A percentile compares a stretch with the other conserved stretches of the same genome.
Evolutionary conservation across 2,329 filamentous ascomycete species (phyloP).

Genomic region (Diaporthe longicolla): DNA sequence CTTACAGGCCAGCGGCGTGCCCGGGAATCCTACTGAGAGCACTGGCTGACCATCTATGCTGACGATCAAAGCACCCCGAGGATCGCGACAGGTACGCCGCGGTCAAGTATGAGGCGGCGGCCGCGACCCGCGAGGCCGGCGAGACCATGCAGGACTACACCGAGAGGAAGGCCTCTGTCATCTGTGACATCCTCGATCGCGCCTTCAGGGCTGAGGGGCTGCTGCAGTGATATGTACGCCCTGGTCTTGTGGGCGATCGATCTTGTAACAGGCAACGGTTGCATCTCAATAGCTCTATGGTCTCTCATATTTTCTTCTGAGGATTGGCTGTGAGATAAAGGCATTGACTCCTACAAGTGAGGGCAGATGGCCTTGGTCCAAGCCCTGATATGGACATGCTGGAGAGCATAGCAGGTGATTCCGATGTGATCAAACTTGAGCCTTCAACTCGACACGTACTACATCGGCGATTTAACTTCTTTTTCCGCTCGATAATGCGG

Average conservation of each 20-base stretch:
- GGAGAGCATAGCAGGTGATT: not conserved
- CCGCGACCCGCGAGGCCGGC: conserved; percentile 2
- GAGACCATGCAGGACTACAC: conserved; percentile 13
- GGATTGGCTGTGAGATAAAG: not conserved
- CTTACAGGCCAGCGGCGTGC: too few species aligned
- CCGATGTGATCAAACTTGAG: not conserved
- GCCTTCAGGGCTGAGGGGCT: conserved; percentile 30
- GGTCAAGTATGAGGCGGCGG: conserved; percentile 24
- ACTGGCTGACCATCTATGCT: conserved; percentile 2
- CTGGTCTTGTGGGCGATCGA: too few species aligned
- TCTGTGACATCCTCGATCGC: conserved; percentile 30
- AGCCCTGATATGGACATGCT: too few species aligned
- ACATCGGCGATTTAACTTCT: too few species aligned
- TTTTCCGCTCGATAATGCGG: too few species aligned
- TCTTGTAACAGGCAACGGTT: not conserved
- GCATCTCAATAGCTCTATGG: not conserved
- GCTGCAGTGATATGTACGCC: not conserved
- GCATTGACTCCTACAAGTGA: not conserved
- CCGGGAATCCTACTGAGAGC: not conserved
- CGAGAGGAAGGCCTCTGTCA: conserved; percentile 21
- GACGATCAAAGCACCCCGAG: conserved; percentile 21
- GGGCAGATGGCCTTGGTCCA: not conserved
- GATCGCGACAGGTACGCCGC: conserved; percentile 30
- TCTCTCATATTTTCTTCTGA: not conserved
- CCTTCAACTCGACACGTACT: too few species aligned